Conservation (phyloP, 2,329 filamentous ascomycete genomes). For the Colletotrichum euphorbiae region DNA sequence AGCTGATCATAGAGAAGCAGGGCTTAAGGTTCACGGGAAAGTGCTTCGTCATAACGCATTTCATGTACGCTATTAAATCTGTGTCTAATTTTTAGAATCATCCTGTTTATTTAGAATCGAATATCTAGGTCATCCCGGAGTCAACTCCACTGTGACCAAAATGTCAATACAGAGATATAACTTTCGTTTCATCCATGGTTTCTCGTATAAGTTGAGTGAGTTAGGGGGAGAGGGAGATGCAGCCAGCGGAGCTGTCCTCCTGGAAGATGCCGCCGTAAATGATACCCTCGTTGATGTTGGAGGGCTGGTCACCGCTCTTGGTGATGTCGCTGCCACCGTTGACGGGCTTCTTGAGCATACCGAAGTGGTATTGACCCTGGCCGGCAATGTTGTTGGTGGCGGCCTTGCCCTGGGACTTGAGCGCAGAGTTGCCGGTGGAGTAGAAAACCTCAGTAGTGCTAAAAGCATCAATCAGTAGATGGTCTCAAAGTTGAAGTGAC, state of each 20-base stretch:
- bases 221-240: slow-evolving; percentile 26
- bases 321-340: slow-evolving; percentile 57
- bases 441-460: slow-evolving; percentile 70
- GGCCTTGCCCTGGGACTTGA: slow-evolving; percentile 60
- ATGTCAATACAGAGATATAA: slow-evolving; percentile 14
- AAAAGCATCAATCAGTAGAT: slow-evolving; percentile 1
- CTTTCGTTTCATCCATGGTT: neutral
- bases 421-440: slow-evolving; percentile 58
- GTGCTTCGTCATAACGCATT: neutral
- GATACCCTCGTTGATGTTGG: slow-evolving; percentile 63
- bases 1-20: neutral
- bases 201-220: neutral
- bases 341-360: slow-evolving; percentile 71
- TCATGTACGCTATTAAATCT: neutral
- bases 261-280: slow-evolving; percentile 65
- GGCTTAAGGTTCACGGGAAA: neutral
- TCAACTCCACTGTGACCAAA: slow-evolving; percentile 7
- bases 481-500: neutral
- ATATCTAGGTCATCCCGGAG: slow-evolving; percentile 1
- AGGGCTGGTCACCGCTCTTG: slow-evolving; percentile 60
- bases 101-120: slow-evolving; percentile 13
- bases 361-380: slow-evolving; percentile 71
- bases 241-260: slow-evolving; percentile 56
- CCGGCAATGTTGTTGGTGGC: slow-evolving; percentile 64
- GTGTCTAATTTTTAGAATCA: neutral